These are phyloP conservation scores for Clarkia xantiana DNA, from an alignment of 345 rosid genomes.

Conservation along the genomic window DNA sequence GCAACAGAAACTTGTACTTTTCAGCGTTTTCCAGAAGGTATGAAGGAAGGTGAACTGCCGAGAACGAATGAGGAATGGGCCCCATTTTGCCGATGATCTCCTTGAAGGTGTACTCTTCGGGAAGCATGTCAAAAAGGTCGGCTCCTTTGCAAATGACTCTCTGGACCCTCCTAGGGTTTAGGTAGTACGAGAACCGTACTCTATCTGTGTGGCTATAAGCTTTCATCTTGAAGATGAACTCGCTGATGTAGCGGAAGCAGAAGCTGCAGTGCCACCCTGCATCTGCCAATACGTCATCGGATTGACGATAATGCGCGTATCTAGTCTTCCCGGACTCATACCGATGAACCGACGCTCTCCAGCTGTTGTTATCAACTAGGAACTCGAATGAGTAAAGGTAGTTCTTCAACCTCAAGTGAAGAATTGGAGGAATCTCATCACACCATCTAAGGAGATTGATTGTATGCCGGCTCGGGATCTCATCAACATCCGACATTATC, in stretches of 20 bases:
- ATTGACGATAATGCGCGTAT: slow-evolving; percentile 49
- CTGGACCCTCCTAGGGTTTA: slow-evolving; percentile 47
- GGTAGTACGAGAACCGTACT: slow-evolving; percentile 36
- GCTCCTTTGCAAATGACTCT: slow-evolving; percentile 46
- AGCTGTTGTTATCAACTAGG: slow-evolving; percentile 55
- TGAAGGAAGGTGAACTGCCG: slow-evolving; percentile 51
- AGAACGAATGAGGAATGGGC: slow-evolving; percentile 48
- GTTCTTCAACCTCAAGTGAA: slow-evolving; percentile 65
- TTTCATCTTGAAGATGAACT: slow-evolving; percentile 53
- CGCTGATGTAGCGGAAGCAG: slow-evolving; percentile 40
- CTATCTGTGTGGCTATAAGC: slow-evolving; percentile 54
- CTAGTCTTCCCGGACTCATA: slow-evolving; percentile 37
- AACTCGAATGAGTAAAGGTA: slow-evolving; percentile 81
- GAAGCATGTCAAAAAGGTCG: slow-evolving; percentile 54
- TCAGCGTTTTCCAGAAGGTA: slow-evolving; percentile 47
- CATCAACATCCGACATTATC: slow-evolving; percentile 86
- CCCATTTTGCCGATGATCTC: slow-evolving; percentile 59
- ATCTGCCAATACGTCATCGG: slow-evolving; percentile 38
- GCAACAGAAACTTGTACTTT: slow-evolving; percentile 39
- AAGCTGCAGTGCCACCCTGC: slow-evolving; percentile 69
- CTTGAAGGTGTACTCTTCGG: slow-evolving; percentile 52
- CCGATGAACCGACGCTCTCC: slow-evolving; percentile 79
- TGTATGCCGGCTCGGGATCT: slow-evolving; percentile 79
- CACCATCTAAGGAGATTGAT: slow-evolving; percentile 81
- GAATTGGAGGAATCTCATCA: slow-evolving; percentile 49